These are phyloP conservation scores for Guillardia theta DNA, from an alignment of 78 protist species.

Conservation along the genomic window DNA sequence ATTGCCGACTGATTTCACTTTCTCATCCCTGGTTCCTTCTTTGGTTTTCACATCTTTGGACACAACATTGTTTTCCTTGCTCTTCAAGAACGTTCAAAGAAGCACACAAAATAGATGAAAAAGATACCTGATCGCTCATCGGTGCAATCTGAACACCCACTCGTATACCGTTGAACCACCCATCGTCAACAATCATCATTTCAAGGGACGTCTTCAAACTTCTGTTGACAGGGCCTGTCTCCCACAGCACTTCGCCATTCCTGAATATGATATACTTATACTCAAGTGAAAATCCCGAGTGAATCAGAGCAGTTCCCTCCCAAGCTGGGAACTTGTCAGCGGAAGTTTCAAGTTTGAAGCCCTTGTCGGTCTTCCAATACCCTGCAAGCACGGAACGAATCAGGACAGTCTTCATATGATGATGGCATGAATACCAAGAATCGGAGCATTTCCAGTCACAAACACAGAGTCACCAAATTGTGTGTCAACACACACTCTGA, in stretches of 20 bases:
- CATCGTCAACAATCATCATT: neutral
- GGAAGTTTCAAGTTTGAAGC: neutral
- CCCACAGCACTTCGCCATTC: neutral
- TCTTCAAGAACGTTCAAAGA: too few relatives aligned
- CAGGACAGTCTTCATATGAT: neutral
- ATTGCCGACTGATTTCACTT: neutral
- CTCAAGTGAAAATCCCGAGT: neutral
- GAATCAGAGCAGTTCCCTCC: neutral
- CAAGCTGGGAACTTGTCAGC: neutral
- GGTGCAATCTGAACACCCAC: neutral
- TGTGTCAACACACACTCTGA: neutral
- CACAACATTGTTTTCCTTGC: too few relatives aligned
- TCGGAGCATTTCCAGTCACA: constrained; percentile 19
- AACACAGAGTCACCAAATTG: neutral
- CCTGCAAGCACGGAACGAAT: neutral
- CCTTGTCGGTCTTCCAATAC: neutral
- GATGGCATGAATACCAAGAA: neutral
- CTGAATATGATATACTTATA: neutral
- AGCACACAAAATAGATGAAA: too few relatives aligned
- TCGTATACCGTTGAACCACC: constrained; percentile 16
- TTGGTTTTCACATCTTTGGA: too few relatives aligned
- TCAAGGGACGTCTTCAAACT: neutral
- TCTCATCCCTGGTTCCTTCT: neutral
- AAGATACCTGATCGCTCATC: neutral
- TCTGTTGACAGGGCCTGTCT: neutral